phyloP scores from a whole-genome alignment of 2,329 filamentous ascomycete genomes.

The Aspergillus nomiae region DNA sequence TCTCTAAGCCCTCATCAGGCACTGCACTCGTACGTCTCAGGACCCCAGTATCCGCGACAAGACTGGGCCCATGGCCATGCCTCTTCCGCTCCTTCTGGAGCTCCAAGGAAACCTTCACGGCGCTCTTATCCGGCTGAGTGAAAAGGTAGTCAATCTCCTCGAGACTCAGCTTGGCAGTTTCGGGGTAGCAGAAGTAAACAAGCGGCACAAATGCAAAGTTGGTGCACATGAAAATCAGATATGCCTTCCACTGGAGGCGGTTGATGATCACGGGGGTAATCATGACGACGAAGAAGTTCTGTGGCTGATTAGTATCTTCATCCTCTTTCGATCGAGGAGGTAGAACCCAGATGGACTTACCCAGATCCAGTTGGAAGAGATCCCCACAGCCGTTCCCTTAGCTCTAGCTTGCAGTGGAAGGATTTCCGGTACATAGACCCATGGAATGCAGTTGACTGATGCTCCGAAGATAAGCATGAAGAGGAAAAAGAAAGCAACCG shows the following conservation, averaged over 20 bases:
- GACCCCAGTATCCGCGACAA: slow-evolving; percentile 8
- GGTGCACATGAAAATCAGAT: slow-evolving; percentile 39
- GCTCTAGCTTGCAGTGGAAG: slow-evolving; percentile 53
- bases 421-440: slow-evolving; percentile 55
- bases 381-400: slow-evolving; percentile 47
- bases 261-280: slow-evolving; percentile 38
- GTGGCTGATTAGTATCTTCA: background rate
- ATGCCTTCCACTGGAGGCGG: slow-evolving; percentile 37
- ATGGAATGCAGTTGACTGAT: slow-evolving; percentile 52
- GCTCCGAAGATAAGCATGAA: slow-evolving; percentile 48
- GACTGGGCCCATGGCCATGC: slow-evolving; percentile 10
- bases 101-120: slow-evolving; percentile 22
- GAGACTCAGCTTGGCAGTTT: slow-evolving; percentile 44
- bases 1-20: slow-evolving; percentile 3
- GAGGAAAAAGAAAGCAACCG: slow-evolving; percentile 53
- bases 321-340: background rate
- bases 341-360: slow-evolving; percentile 6
- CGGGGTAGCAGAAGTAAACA: slow-evolving; percentile 51
- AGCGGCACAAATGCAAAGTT: slow-evolving; percentile 36
- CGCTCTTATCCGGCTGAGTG: slow-evolving; percentile 18
- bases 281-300: slow-evolving; percentile 49
- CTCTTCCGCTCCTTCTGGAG: slow-evolving; percentile 19
- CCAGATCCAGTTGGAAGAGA: slow-evolving; percentile 51
- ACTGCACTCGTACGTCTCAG: slow-evolving; percentile 3
- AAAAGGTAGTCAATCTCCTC: slow-evolving; percentile 50